These are phyloP conservation scores for Pichiaceae sp. DNA, from an alignment of 1,139 yeast species.

Conservation along the genomic window DNA sequence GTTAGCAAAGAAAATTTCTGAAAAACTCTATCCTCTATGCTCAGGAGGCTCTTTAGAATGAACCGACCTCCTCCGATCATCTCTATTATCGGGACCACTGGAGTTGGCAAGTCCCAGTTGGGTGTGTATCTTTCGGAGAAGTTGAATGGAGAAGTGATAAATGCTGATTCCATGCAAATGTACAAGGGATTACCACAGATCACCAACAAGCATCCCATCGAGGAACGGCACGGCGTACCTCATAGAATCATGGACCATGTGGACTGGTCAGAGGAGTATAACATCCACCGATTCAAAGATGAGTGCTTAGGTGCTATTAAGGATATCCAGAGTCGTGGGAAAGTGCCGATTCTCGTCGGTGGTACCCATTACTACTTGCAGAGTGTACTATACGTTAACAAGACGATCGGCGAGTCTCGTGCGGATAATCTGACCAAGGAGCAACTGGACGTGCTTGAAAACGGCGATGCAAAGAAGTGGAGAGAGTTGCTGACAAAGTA, in stretches of 20 bases:
- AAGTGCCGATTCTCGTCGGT: constrained; percentile 83
- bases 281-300: constrained; percentile 67
- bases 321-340: constrained; percentile 61
- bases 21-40: not conserved
- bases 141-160: constrained; percentile 81
- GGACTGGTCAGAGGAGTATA: constrained; percentile 73
- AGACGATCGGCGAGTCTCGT: constrained; percentile 33
- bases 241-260: constrained; percentile 89
- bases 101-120: constrained; percentile 94
- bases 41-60: not conserved
- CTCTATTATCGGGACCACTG: constrained; percentile 71
- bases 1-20: not conserved
- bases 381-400: constrained; percentile 62
- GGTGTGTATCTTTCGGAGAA: constrained; percentile 72
- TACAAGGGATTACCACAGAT: constrained; percentile 65
- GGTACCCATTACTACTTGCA: constrained; percentile 94
- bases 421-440: constrained; percentile 34
- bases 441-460: constrained; percentile 34
- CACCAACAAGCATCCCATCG: constrained; percentile 85
- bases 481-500: constrained; percentile 37
- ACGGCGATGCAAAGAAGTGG: constrained; percentile 32
- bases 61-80: constrained; percentile 13
- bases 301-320: constrained; percentile 56
- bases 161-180: constrained; percentile 97
- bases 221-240: constrained; percentile 61